Evolutionary conservation across 805 yeast species (phyloP).

Genomic region (Nakazawaea wickerhamii): DNA sequence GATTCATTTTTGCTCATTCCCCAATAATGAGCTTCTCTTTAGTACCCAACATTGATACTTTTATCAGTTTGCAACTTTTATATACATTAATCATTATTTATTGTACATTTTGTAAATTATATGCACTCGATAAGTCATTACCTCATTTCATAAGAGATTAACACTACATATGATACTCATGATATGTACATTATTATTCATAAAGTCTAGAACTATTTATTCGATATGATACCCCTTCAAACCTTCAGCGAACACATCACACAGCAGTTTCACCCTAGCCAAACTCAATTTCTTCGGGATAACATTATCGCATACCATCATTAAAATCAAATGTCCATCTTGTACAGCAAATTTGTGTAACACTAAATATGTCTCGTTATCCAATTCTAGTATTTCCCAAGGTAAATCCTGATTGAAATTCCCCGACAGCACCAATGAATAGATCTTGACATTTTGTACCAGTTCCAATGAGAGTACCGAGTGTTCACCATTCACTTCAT

Average conservation of each 20-base stretch:
- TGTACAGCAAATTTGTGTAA: conserved; percentile 16
- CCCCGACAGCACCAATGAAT: conserved; percentile 23
- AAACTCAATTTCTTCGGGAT: conserved; percentile 28
- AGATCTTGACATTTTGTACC: conserved; percentile 24
- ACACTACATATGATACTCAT: too few relatives aligned
- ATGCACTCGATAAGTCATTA: too few relatives aligned
- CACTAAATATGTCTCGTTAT: conserved; percentile 16
- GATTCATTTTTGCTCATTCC: too few relatives aligned
- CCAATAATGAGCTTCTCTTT: too few relatives aligned
- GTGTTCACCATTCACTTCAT: conserved; percentile 1
- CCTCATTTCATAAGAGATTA: too few relatives aligned
- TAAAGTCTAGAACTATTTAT: neutral
- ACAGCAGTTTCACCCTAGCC: conserved; percentile 19
- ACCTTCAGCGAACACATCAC: conserved; percentile 2
- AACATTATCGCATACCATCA: conserved; percentile 22
- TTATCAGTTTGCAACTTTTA: too few relatives aligned
- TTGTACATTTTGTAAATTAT: too few relatives aligned
- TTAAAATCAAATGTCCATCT: conserved; percentile 17
- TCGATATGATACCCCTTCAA: conserved; percentile 7
- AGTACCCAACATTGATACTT: too few relatives aligned
- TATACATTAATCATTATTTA: too few relatives aligned
- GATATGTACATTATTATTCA: too few relatives aligned
- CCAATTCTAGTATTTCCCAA: conserved; percentile 25
- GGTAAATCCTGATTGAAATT: conserved; percentile 19
- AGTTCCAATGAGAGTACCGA: conserved; percentile 5